Percentiles rank a stretch among this genome's conserved stretches.
These are phyloP conservation scores for Porphyrellus cyaneotinctus DNA, from an alignment of 768 basidiomycete species.

Conservation along the genomic window DNA sequence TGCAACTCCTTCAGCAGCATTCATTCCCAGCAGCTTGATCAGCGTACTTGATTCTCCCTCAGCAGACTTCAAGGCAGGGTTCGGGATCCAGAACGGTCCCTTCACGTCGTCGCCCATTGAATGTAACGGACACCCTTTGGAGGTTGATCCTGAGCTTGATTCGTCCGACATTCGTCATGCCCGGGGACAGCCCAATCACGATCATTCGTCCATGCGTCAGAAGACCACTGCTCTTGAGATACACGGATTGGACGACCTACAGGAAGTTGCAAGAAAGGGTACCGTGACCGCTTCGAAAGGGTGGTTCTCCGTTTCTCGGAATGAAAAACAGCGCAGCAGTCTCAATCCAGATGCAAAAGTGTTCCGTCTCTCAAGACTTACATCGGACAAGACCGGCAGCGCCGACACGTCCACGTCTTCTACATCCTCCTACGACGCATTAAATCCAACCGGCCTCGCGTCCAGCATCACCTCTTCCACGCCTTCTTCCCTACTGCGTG, in stretches of 20 bases:
- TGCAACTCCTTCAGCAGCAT: slow-evolving; percentile 38
- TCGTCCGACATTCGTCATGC: slow-evolving; percentile 42
- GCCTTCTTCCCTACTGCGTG: slow-evolving; percentile 57
- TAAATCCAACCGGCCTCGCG: slow-evolving; percentile 58
- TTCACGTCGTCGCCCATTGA: slow-evolving; percentile 43
- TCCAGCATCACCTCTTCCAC: slow-evolving; percentile 39
- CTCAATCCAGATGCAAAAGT: slow-evolving; percentile 86
- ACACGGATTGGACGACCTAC: slow-evolving; percentile 14
- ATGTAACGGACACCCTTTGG: slow-evolving; percentile 28
- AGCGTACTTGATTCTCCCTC: slow-evolving; percentile 48
- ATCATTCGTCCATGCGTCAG: slow-evolving; percentile 24
- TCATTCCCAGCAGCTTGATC: slow-evolving; percentile 54
- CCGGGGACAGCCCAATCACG: slow-evolving; percentile 13
- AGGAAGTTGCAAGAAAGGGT: slow-evolving; percentile 8
- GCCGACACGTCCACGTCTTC: slow-evolving; percentile 11
- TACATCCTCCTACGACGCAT: slow-evolving; percentile 43
- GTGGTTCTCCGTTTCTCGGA: slow-evolving; percentile 44
- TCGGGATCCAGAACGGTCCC: slow-evolving; percentile 13
- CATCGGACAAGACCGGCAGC: slow-evolving; percentile 11
- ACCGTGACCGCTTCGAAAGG: slow-evolving; percentile 36
- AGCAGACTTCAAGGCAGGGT: slow-evolving; percentile 45
- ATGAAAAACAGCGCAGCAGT: slow-evolving; percentile 55
- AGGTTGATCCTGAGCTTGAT: slow-evolving; percentile 38
- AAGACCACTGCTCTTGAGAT: slow-evolving; percentile 36
- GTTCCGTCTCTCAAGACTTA: slow-evolving; percentile 51